phyloP scores from a whole-genome alignment of 768 basidiomycete species.

The Boletus coccyginus region DNA sequence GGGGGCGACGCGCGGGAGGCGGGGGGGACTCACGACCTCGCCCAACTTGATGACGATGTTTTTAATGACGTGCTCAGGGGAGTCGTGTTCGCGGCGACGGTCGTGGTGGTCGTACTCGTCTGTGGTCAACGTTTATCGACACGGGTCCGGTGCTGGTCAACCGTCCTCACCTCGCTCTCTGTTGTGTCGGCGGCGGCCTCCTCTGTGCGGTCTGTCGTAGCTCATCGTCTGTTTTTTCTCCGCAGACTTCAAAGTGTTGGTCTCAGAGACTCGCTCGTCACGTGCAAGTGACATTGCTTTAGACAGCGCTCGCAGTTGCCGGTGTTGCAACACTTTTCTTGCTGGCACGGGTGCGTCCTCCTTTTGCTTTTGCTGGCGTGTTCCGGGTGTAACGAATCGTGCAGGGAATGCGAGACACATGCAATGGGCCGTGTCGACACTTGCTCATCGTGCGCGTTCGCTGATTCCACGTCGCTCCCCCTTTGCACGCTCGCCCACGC shows the following conservation, averaged over 20 bases:
- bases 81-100: constrained; percentile 64
- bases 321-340: background rate
- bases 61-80: constrained; percentile 71
- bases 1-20: too few relatives aligned
- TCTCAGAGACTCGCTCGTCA: constrained; percentile 9
- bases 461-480: background rate
- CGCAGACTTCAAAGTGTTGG: too few relatives aligned
- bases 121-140: constrained; percentile 22
- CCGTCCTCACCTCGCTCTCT: constrained; percentile 48
- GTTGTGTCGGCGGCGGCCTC: constrained; percentile 44
- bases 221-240: constrained; percentile 42
- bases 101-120: constrained; percentile 65
- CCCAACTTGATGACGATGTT: constrained; percentile 68
- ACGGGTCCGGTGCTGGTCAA: background rate
- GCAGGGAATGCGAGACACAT: constrained; percentile 63
- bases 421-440: constrained; percentile 63
- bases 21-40: constrained; percentile 66
- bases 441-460: constrained; percentile 42
- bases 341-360: background rate
- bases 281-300: constrained; percentile 10
- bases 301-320: too few relatives aligned
- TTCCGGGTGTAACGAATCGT: background rate
- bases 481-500: background rate
- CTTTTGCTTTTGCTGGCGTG: background rate
- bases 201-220: constrained; percentile 51